phyloP scores from a whole-genome alignment of 192 early-diverging fungal genomes.

The Backusella australiensis region DNA sequence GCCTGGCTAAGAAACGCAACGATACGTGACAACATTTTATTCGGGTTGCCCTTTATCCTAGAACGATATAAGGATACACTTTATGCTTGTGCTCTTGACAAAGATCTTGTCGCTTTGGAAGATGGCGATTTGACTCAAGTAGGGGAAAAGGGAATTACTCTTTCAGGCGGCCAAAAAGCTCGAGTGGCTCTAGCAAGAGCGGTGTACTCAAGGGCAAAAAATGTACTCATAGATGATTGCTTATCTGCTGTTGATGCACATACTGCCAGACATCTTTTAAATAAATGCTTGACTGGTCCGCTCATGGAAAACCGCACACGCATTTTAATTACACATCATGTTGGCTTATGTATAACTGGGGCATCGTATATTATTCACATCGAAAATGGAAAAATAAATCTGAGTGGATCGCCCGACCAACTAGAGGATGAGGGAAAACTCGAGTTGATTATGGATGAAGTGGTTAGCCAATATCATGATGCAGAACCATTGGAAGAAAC shows the following conservation, averaged over 20 bases:
- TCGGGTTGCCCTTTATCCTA: slow-evolving; percentile 52
- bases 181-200: slow-evolving; percentile 84
- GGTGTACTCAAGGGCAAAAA: slow-evolving; percentile 65
- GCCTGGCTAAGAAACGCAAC: slow-evolving; percentile 67
- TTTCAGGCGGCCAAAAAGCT: slow-evolving; percentile 88
- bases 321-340: slow-evolving; percentile 87
- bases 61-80: slow-evolving; percentile 55
- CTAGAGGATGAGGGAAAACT: slow-evolving; percentile 24
- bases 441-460: slow-evolving; percentile 28
- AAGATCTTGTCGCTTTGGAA: slow-evolving; percentile 55
- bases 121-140: slow-evolving; percentile 60
- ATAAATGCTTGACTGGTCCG: slow-evolving; percentile 69
- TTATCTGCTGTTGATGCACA: slow-evolving; percentile 86
- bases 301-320: slow-evolving; percentile 76
- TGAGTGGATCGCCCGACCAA: slow-evolving; percentile 27
- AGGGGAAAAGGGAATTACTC: slow-evolving; percentile 81
- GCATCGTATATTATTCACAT: slow-evolving; percentile 54
- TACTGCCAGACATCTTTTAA: slow-evolving; percentile 77
- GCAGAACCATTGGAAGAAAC: slow-evolving; percentile 13
- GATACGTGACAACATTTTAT: slow-evolving; percentile 72
- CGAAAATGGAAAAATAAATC: slow-evolving; percentile 40
- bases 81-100: slow-evolving; percentile 55
- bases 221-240: slow-evolving; percentile 80
- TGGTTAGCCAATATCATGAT: neutral
- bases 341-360: slow-evolving; percentile 54